Evolutionary conservation across 345 rosid species (phyloP), one percentile per base, ranked within the genome.

Genomic region (Sisymbrium altissimum): DNA sequence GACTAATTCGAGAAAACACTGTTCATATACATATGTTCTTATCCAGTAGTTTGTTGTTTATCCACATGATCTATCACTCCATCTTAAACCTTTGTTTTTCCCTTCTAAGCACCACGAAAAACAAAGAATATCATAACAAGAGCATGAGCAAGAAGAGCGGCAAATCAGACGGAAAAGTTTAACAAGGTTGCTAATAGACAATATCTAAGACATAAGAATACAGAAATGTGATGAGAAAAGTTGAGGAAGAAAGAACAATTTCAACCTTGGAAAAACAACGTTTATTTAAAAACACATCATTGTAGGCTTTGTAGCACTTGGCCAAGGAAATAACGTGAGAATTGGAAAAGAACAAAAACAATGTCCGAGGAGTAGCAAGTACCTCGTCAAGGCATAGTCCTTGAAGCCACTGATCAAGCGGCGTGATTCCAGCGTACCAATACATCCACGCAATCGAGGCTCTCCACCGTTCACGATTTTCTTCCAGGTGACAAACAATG

Each of bases 401-500:
- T 67, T 88, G 74, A 95, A 95, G 77, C 98, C 98, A 74, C 70
- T 86, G 70, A 88, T 85, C 86, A 95, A 80, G 80, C 68, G 70
- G 58, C 90, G 93, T 66, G 98, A 88, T 83, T 95, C 99, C 27
- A 95, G 83, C 14, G 96, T 90, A 73, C 99, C 99, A 33, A 95
- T 95, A 83, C 99, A 95, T 69, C 99, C 99, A 76, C 99, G 98
- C 80, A 95, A 73, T 23, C 88, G 90, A 86, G 98, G 98, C 86
- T 92, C 98, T 9, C 88, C 85, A 67, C 96, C 96, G 79, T 86
- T 89, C 78, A 85, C 89, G 21, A 83, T 83, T 74, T 90, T 90
- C 90, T 92, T 92, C 99, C 99, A 95, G 12, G 98, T 95, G 45
- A 95, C 99, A 80, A 95, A 95, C 84, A 95, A 80, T 58, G 98